Base-by-base conservation (phyloP, 2,329 filamentous ascomycete genomes). In the Nectriaceae sp. region DNA sequence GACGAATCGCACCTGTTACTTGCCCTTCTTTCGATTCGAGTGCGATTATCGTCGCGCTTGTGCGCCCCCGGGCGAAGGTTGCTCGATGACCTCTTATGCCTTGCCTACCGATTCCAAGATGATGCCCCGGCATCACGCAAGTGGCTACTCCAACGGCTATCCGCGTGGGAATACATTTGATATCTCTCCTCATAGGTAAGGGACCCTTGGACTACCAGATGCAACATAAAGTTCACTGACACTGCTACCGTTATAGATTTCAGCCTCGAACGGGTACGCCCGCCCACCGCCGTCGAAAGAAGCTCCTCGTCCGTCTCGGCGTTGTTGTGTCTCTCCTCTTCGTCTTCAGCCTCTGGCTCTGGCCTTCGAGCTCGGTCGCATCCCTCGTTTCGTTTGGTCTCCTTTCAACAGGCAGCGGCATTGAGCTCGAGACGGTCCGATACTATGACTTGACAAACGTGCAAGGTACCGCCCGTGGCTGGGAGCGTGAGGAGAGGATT, bases 401-500 rank as follows among this genome's bases (percentile, higher is more conserved):
- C 29, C 74, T 92, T 42, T 84, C 84, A 33, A 75, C 79, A 19
- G 74, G 76, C 44, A 84, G 87, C 44, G 85, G 89, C 57, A 82
- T 90, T 54, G 86, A 96, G 64, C 83, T 97, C 49, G 90, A 97
- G 69, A 97, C 93, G 1, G 89, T 99, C 52, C 89, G 93, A 68
- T 97, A 99, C 73, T 97, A 97, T 72, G 94, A 99, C 68, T 78
- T 99, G 54, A 88, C 87, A 57, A 90, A 94, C 67, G 90, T 96
- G 5, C 88, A 94, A 67, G 94, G 94, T 39, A 94, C 91, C 6
- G 90, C 89, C 44, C 85, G 89, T 56, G 95, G 94, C 5, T 99
- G 94, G 94, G 93, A 97, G 71, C 82, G 91, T 50, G 94, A 96
- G 68, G 94, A 99, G 74, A 85, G 94, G 56, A 96, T 99, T 58